Base-by-base conservation (phyloP, 1,284 basidiomycete genomes). In the Tranzscheliella williamsii region DNA sequence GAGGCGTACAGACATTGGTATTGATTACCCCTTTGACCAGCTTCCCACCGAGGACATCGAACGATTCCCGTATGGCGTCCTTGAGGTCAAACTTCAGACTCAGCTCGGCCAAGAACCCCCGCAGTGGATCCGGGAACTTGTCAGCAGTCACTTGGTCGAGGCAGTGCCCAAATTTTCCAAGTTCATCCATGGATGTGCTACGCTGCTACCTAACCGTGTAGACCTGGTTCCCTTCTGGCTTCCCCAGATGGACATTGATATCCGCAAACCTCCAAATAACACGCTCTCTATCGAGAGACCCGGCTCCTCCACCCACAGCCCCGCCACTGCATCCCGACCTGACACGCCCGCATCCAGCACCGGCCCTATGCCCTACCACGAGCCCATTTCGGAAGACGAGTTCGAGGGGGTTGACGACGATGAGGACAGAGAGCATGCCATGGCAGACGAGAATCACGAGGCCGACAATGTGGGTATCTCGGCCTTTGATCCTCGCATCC, bases 191-290 rank as follows among this genome's bases (percentile, higher is more conserved):
- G 94, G 94, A 21, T 98, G 94, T 74, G 88, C 94, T 1, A 94
- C 91, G 0, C 82, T 97, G 0, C 80, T 98, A 7, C 90, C 93
- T 26, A 86, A 91, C 77, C 88, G 94, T 33, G 94, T 97, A 44
- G 90, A 97, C 74, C 84, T 98, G n/a, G 89, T 98, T 15, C 94
- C 94, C 4, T 98, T 97, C 83, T 98, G 94, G 94, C 85, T 97
- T 4, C 92, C 91, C 5, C 91, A 94, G 78, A 80, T 80, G 79
- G 79, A 94, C 87, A 91, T 76, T 45, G 85, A 79, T 27, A 61
- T 60, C 23, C 67, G 67, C 61, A 69, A 63, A 42, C 57, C 65
- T 6, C 55, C 63, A 15, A 58, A 55, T 43, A 60, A 60, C 42
- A 54, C 66, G 49, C 57, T 76, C 3, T 56, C 68, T 18, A 72